Percentiles rank a stretch among this genome's conserved stretches.
These are phyloP conservation scores for Pythium coloratum DNA, from an alignment of 352 stramenopile species.

Conservation along the genomic window DNA sequence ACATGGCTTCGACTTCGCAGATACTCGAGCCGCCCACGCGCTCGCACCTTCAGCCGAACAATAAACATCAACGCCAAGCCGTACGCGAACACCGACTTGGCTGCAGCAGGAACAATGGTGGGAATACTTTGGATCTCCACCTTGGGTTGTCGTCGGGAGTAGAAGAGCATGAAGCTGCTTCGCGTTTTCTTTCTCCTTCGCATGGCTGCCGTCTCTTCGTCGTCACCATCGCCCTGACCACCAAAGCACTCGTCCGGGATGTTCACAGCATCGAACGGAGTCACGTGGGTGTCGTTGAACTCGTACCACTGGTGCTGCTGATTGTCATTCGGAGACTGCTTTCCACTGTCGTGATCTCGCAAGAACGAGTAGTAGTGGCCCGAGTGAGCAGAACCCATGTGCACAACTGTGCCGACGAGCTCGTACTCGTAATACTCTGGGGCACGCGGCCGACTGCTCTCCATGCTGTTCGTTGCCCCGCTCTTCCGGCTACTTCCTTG, in stretches of 20 bases:
- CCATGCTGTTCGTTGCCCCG: slow-evolving; percentile 14
- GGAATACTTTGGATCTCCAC: slow-evolving; percentile 22
- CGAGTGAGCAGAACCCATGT: slow-evolving; percentile 86
- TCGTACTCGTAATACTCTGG: slow-evolving; percentile 88
- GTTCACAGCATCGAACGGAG: slow-evolving; percentile 63
- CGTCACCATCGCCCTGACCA: slow-evolving; percentile 26
- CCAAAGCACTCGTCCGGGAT: slow-evolving; percentile 77
- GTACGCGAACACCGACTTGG: slow-evolving; percentile 35
- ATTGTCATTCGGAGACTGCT: slow-evolving; percentile 1
- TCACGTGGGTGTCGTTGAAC: slow-evolving; percentile 88
- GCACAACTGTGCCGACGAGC: slow-evolving; percentile 84
- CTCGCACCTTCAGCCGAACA: slow-evolving; percentile 23
- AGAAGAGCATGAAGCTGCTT: slow-evolving; percentile 89
- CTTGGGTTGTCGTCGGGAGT: slow-evolving; percentile 56
- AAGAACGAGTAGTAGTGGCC: slow-evolving; percentile 92
- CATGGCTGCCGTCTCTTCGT: not conserved
- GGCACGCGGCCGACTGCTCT: slow-evolving; percentile 28
- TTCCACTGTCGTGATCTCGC: slow-evolving; percentile 49
- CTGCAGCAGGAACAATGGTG: not conserved
- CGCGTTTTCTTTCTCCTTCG: slow-evolving; percentile 69
- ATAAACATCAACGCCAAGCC: slow-evolving; percentile 25
- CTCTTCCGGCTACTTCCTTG: slow-evolving; percentile 11
- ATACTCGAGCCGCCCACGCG: slow-evolving; percentile 35
- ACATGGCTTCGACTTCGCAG: slow-evolving; percentile 49
- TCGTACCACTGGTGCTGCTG: slow-evolving; percentile 66